These are phyloP conservation scores for Colletotrichum cereale DNA, from an alignment of 2,329 filamentous ascomycete genomes.

Conservation along the genomic window DNA sequence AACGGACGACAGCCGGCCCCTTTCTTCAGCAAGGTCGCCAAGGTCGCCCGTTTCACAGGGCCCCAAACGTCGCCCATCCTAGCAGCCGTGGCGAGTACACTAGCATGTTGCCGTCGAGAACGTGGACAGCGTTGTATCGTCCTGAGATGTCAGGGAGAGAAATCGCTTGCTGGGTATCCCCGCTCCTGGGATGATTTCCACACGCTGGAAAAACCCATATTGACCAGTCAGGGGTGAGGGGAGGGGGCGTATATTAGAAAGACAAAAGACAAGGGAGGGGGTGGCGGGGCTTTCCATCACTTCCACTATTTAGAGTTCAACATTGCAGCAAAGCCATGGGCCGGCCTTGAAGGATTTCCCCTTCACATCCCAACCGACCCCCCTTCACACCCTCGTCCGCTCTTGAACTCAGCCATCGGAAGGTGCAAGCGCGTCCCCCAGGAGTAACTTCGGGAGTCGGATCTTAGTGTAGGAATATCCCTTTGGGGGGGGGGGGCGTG, in stretches of 20 bases:
- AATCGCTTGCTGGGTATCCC: conserved; percentile 12
- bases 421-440: conserved; percentile 34
- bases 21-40: conserved; percentile 7
- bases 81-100: conserved; percentile 11
- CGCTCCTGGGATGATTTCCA: conserved; percentile 3
- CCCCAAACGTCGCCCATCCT: conserved; percentile 16
- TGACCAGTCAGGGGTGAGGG: neutral
- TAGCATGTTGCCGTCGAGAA: conserved; percentile 35
- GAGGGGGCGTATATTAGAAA: neutral
- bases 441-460: conserved; percentile 37
- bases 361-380: neutral
- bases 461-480: conserved; percentile 22
- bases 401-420: conserved; percentile 17
- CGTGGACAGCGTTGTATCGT: conserved; percentile 32
- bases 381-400: neutral
- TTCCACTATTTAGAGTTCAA: conserved; percentile 38
- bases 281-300: neutral
- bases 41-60: conserved; percentile 27
- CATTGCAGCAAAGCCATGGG: conserved; percentile 18
- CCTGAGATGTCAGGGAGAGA: conserved; percentile 12
- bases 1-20: conserved; percentile 22
- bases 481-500: conserved; percentile 1
- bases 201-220: conserved; percentile 8
- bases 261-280: neutral
- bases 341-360: conserved; percentile 7